Evolutionary conservation across 2,329 filamentous ascomycete genomes (phyloP).

Genomic region (Alternaria ethzedia): DNA sequence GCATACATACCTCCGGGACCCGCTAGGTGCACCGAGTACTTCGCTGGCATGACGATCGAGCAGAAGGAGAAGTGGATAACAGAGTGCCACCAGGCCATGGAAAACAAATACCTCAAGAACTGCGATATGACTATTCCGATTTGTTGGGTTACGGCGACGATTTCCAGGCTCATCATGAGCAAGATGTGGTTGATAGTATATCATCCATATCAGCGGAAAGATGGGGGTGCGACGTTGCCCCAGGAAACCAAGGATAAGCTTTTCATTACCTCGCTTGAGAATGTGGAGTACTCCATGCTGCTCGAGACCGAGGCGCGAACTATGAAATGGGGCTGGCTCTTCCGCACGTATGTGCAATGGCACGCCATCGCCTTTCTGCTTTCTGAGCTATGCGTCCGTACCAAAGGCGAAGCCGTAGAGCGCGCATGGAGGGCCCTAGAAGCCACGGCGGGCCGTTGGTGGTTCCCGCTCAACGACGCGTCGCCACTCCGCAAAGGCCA

Average conservation of each 20-base stretch:
- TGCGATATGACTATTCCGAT: constrained; percentile 64
- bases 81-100: constrained; percentile 54
- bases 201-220: constrained; percentile 71
- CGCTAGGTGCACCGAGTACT: constrained; percentile 50
- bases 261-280: constrained; percentile 74
- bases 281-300: constrained; percentile 73
- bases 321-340: constrained; percentile 70
- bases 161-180: constrained; percentile 73
- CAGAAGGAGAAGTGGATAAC: constrained; percentile 60
- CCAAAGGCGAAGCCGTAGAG: constrained; percentile 63
- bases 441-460: constrained; percentile 51
- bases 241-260: constrained; percentile 71
- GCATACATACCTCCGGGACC: constrained; percentile 54
- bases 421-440: constrained; percentile 67
- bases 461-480: constrained; percentile 41
- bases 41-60: constrained; percentile 53
- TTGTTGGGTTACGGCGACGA: constrained; percentile 72
- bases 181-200: constrained; percentile 82
- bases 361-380: constrained; percentile 68
- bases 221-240: constrained; percentile 61
- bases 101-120: constrained; percentile 58
- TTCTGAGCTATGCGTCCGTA: constrained; percentile 64
- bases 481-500: constrained; percentile 35
- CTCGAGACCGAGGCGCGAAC: constrained; percentile 69
- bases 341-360: constrained; percentile 70